Evolutionary conservation across 129 eudicot genomes (phyloP), one percentile per base, ranked within the genome.

Genomic region (Dittrichia graveolens): DNA sequence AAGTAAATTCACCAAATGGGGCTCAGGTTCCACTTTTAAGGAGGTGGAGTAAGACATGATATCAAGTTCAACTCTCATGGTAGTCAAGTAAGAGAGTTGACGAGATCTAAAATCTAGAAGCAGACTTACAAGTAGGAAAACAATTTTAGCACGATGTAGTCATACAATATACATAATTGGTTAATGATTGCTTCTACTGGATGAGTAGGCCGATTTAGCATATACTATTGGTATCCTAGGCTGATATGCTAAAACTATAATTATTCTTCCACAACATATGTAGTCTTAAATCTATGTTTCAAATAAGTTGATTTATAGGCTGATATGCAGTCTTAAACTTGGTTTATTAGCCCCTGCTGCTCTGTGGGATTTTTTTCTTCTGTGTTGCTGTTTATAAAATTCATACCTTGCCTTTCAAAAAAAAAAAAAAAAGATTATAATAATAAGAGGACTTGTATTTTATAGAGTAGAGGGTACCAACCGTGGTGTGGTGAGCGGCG

Each of bases 401-500:
- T 24, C 31, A 24, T 24, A 24, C 31, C 31, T 24, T 24, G 31
- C 31, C 31, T 24, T 24, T 24, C 31, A 24, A 24, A 24, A 24
- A 24, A 24, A 24, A 24, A 24, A 2, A 2, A 24, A 24, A 24
- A 2, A 24, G 0, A 24, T 0, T 24, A 24, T 24, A 24, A 24
- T 24, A 24, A 24, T 24, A 24, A 24, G 31, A 24, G 31, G 31
- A 24, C 31, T 24, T 24, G 2, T 24, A 37, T 47, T 8, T 10
- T 15, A 7, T 42, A 38, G 19, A 14, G 4, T 6, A 13, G 44
- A 62, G 39, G 82, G 53, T 77, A 89, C 98, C 98, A 46, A 89
- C 98, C 98, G 50, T 18, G 98, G 83, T 14, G 96, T 90, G 10
- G 91, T 94, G 69, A 94, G 67, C 1, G 98, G 98, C 0, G 98